Evolutionary conservation across 2,329 filamentous ascomycete species (phyloP), one percentile per base, ranked within the genome.

Genomic region (Zasmidium angulare): DNA sequence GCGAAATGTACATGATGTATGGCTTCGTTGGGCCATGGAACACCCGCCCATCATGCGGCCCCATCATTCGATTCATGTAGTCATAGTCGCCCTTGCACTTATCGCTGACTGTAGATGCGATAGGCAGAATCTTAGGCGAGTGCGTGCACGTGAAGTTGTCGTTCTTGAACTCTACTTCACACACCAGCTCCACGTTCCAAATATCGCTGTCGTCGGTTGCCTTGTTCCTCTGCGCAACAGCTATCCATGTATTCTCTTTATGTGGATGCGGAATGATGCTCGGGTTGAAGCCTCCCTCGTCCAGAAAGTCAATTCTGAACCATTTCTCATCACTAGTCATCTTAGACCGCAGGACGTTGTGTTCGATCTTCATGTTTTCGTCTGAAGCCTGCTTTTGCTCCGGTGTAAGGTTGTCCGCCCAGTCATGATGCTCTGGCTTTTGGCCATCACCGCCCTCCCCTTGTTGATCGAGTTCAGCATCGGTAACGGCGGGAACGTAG

Each of bases 41-140:
- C 4, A 84, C 79, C 6, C 84, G 77, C 1, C 82, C 83, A 64
- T 86, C 84, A 61, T 84, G 83, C 0, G 84, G 83, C 0, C 84
- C 84, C 12, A 56, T 56, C 24, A 56, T 29, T n/a, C 36, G 22
- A 26, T 58, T 55, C 47, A 73, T 64, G 21, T 48, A 54, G 10
- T 22, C 40, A 23, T 53, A 23, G 19, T 53, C 55, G 10, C 36
- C 59, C 7, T 3, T 48, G 63, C 82, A 85, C 7, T 77, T 74
- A 9, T 55, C 52, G 20, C 53, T 60, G 2, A 20, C 24, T 4
- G 56, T 58, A 11, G 50, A 53, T 14, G 53, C 48, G n/a, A 60
- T 53, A 6, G 58, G 58, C 22, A 60, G 49, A 24, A 46, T 60
- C 53, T 56, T 47, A 3, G 57, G 52, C n/a, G 31, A 51, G 23